phyloP scores from a whole-genome alignment of 2,329 filamentous ascomycete species.

The Paecilomyces niveus region DNA sequence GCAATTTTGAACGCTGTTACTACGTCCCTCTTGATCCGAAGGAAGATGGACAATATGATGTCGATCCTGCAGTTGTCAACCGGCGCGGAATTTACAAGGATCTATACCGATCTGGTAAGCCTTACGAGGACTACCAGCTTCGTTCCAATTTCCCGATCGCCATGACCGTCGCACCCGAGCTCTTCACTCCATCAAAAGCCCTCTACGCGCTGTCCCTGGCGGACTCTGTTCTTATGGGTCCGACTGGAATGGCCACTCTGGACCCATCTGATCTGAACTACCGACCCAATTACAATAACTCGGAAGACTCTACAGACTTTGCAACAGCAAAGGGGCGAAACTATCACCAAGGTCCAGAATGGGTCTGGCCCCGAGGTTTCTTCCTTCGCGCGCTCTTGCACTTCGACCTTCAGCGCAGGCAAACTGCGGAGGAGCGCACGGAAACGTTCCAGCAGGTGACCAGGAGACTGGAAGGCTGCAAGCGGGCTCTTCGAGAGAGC shows the following conservation, averaged over 20 bases:
- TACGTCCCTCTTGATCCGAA: conserved; percentile 65
- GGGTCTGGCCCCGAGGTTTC: conserved; percentile 95
- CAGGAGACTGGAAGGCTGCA: conserved; percentile 71
- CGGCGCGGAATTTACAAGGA: conserved; percentile 98
- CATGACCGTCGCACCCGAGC: conserved; percentile 84
- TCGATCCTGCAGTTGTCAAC: conserved; percentile 74
- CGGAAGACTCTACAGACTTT: conserved; percentile 86
- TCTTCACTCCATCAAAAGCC: conserved; percentile 75
- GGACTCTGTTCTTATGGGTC: conserved; percentile 73
- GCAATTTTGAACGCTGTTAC: conserved; percentile 88
- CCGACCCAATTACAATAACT: conserved; percentile 88
- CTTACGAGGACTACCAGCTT: conserved; percentile 96
- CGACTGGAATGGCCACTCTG: conserved; percentile 90
- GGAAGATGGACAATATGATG: conserved; percentile 70
- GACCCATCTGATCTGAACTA: conserved; percentile 92
- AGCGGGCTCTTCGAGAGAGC: conserved; percentile 70
- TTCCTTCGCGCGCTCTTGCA: conserved; percentile 86
- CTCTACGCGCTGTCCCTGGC: conserved; percentile 71
- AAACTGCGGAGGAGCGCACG: conserved; percentile 59
- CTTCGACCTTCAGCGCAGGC: conserved; percentile 73
- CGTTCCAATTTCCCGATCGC: conserved; percentile 91
- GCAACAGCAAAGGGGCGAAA: conserved; percentile 89
- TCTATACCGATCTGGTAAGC: conserved; percentile 84
- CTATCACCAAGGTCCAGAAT: conserved; percentile 97
- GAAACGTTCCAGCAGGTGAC: conserved; percentile 96